Conservation (phyloP, 2,329 filamentous ascomycete species). For the Alternaria sp. region DNA sequence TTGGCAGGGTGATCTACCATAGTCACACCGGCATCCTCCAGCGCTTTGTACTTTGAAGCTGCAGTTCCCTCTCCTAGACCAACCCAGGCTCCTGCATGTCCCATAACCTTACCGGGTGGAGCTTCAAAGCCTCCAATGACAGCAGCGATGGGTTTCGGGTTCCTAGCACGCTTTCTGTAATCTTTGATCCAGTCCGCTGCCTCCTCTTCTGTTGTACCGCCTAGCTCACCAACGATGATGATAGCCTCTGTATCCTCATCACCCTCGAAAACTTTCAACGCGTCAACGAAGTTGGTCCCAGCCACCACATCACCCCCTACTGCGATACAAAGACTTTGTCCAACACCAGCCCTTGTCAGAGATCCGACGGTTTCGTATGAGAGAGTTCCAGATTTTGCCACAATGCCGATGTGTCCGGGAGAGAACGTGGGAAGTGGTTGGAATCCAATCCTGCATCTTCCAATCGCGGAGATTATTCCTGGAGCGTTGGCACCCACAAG, state of each 20-base stretch:
- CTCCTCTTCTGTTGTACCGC: constrained; percentile 71
- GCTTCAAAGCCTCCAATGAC: constrained; percentile 71
- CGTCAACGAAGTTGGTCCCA: constrained; percentile 77
- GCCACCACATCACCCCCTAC: constrained; percentile 78
- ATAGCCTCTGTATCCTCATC: constrained; percentile 74
- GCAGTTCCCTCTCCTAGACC: constrained; percentile 70
- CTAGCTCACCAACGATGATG: constrained; percentile 74
- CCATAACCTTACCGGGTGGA: constrained; percentile 72
- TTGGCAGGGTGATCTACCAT: constrained; percentile 79
- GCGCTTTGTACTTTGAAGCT: constrained; percentile 68
- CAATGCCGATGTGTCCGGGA: constrained; percentile 73
- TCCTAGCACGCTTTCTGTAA: constrained; percentile 63
- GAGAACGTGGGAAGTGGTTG: constrained; percentile 76
- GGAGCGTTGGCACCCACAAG: constrained; percentile 83
- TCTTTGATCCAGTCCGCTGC: constrained; percentile 76
- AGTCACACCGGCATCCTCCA: constrained; percentile 70
- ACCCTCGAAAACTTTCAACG: constrained; percentile 68
- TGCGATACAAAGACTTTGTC: constrained; percentile 77
- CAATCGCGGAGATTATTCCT: constrained; percentile 77
- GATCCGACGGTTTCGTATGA: constrained; percentile 82
- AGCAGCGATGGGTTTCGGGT: constrained; percentile 77
- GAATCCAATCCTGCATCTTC: constrained; percentile 75
- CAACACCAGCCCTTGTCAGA: constrained; percentile 74
- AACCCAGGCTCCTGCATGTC: constrained; percentile 77
- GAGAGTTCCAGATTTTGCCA: constrained; percentile 80